Evolutionary conservation across 306 rosid species (phyloP), one percentile per base, ranked within the genome.

Genomic region (Malus asiatica): DNA sequence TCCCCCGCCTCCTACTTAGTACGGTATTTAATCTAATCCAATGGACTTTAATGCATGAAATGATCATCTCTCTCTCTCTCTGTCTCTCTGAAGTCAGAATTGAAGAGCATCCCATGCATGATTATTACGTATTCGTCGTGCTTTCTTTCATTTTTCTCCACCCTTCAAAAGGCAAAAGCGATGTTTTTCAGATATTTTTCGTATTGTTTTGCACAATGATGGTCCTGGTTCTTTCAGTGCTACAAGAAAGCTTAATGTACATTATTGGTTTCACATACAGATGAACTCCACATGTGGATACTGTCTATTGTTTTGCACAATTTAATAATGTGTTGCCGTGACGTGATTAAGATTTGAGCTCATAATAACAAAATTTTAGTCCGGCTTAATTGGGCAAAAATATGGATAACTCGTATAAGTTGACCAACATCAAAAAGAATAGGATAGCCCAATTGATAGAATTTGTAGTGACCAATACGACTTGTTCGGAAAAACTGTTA

Each of bases 31-130:
- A 73, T 73, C 77, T 72, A 76, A 76, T 66, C 76, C 79, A 63
- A 62, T 78, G 85, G 82, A 73, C 75, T 67, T 76, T 68, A 13
- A 64, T 59, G 66, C 77, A 60, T 60, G 77, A 73, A 44, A 60
- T 61, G 19, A 61, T 15, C 42, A 32, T 16, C 1, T 29, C 33
- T 64, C 22, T 68, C 80, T 11, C 72, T 64, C 32, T 55, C 80
- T 15, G 65, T 64, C 22, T 15, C 72, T 14, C 72, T 13, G 58
- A 76, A 30, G 68, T 44, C 79, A 19, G 40, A 66, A 38, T 20
- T 72, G 35, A 81, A 59, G 80, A 80, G 75, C 85, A 88, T 85
- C 91, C 89, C 96, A 91, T 91, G 96, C 96, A 90, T 87, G 83
- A 88, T 87, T 84, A 84, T 85, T 90, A 90, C 93, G 95, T 90